Base-by-base conservation (phyloP, 2,329 filamentous ascomycete species). In the Leptographium radiaticola region DNA sequence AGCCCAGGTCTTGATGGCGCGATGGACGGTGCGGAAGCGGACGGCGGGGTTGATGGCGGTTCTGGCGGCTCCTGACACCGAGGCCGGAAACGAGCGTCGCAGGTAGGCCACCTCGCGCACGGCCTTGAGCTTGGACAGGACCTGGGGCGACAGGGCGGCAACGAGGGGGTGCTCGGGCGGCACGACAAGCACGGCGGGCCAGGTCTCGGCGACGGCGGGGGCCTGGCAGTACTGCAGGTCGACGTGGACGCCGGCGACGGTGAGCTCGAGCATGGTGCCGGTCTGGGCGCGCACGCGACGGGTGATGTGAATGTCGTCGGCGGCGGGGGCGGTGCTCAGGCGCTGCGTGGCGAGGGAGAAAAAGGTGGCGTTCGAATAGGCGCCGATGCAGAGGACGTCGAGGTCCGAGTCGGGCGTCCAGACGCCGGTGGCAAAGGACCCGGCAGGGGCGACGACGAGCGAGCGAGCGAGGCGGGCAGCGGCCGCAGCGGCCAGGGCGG, bases 171-270 rank as follows among this genome's bases (percentile, higher is more conserved):
- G 75, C 1, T 69, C 69, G 4, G 74, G 60, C 1, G 77, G 72
- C 2, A 77, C 62, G 16, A 67, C 67, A 59, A 78, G 67, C 5
- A 73, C 66, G 2, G 69, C 62, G 0, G 75, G 75, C 70, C 72
- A 80, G 30, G 69, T 72, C 62, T 81, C 73, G 3, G 78, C 71
- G 45, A 86, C 67, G 34, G 68, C 67, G 3, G 72, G 67, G 2
- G 82, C 78, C 7, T 79, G 73, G 58, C 81, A 85, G 62, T 87
- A 87, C 56, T 85, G 82, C 49, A 87, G 66, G 62, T 86, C 80
- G 60, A 84, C 71, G 57, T 72, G 79, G 59, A 85, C 68, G 11
- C 72, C 75, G 5, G 67, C 63, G n/a, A 84, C 68, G 44, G 76
- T 74, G 6, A 86, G 66, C 59, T 86, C 80, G 6, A 86, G 69